A percentile compares a stretch with the other conserved stretches of the same genome.
These are phyloP conservation scores for Pseudogymnoascus sp. DNA, from an alignment of 2,329 filamentous ascomycete species.

Conservation along the genomic window DNA sequence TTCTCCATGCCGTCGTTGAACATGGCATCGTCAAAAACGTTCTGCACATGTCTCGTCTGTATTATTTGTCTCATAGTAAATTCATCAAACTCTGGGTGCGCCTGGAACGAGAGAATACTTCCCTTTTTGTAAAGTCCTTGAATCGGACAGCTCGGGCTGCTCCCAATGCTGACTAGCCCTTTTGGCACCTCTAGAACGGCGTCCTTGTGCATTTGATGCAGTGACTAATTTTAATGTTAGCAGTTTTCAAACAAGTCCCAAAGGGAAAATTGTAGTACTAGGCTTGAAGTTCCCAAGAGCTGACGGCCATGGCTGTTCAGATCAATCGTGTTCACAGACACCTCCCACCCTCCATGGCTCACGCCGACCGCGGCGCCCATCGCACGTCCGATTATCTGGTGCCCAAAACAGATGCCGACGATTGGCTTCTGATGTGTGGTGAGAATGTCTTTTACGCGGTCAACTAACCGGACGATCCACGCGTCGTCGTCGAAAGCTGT, in stretches of 20 bases:
- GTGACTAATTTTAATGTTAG: not conserved
- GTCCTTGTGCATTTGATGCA: constrained; percentile 75
- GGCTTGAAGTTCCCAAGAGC: not conserved
- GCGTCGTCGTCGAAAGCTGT: constrained; percentile 65
- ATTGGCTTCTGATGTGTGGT: constrained; percentile 55
- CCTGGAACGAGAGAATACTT: constrained; percentile 68
- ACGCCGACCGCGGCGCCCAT: constrained; percentile 58
- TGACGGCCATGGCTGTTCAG: not conserved
- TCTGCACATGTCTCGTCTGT: constrained; percentile 51
- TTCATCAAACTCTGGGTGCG: constrained; percentile 74
- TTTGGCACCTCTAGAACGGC: constrained; percentile 57
- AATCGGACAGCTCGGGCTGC: constrained; percentile 58
- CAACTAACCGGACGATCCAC: constrained; percentile 69
- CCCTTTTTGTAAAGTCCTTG: constrained; percentile 68
- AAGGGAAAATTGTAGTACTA: not conserved
- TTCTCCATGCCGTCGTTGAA: constrained; percentile 49
- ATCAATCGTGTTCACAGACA: constrained; percentile 25
- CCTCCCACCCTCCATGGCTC: constrained; percentile 68
- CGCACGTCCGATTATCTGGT: constrained; percentile 73
- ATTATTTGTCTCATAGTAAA: constrained; percentile 64
- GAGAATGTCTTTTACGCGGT: constrained; percentile 54
- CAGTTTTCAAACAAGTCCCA: not conserved
- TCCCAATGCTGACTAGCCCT: constrained; percentile 54
- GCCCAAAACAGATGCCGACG: constrained; percentile 80
- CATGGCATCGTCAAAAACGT: constrained; percentile 62